Conservation (phyloP, 441 rosid species). For the Erodium chrysanthum region DNA sequence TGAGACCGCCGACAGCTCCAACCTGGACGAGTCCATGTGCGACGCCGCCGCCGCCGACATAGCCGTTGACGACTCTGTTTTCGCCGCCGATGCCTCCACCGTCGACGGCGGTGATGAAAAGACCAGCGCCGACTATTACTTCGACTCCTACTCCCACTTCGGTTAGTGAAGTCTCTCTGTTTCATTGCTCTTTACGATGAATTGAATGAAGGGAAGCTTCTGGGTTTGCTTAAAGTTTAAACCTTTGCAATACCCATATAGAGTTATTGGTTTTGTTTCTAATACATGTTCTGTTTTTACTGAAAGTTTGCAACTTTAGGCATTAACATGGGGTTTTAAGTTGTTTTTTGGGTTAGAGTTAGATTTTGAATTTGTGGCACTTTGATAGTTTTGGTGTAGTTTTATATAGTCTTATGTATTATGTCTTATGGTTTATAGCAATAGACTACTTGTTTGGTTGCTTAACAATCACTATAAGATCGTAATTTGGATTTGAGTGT, state of each 20-base stretch:
- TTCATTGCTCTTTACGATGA: too few species aligned
- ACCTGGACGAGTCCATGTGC: conserved; percentile 47
- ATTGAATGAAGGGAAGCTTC: too few species aligned
- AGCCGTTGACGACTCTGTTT: background rate
- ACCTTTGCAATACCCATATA: too few species aligned
- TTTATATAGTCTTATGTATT: background rate
- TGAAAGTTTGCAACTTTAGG: too few species aligned
- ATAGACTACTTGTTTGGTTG: background rate
- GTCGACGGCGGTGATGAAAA: conserved; percentile 37
- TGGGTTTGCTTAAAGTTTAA: too few species aligned
- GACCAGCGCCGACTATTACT: conserved; percentile 91
- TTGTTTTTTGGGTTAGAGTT: too few species aligned
- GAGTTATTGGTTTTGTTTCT: too few species aligned
- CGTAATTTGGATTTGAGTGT: background rate
- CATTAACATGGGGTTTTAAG: too few species aligned
- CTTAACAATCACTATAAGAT: background rate
- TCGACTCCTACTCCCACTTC: conserved; percentile 86
- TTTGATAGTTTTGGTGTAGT: background rate
- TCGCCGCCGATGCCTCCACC: conserved; percentile 11
- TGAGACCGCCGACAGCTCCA: conserved; percentile 28
- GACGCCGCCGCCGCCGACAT: conserved; percentile 28
- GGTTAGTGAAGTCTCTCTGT: conserved; percentile 31
- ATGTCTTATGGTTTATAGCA: background rate
- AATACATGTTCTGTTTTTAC: too few species aligned
- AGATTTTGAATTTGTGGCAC: background rate